Evolutionary conservation across 192 early-diverging fungal genomes (phyloP).

Genomic region (Phlyctochytrium planicorne): DNA sequence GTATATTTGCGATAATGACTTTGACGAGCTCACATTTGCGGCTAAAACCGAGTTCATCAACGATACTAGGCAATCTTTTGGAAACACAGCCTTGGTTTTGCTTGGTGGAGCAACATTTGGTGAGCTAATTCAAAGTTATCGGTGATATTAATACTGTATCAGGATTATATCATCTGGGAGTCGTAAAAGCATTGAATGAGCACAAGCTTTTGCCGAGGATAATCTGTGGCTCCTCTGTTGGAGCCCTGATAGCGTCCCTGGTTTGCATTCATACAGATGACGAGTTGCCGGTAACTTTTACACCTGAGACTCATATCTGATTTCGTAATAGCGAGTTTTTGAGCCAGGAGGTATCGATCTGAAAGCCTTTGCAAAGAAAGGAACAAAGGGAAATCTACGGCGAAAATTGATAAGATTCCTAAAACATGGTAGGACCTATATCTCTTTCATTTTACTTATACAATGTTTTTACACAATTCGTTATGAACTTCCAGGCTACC

Average conservation of each 20-base stretch:
- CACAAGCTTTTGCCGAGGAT: conserved; percentile 67
- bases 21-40: conserved; percentile 41
- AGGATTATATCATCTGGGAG: conserved; percentile 76
- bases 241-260: conserved; percentile 71
- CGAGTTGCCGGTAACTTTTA: conserved; percentile 57
- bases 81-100: conserved; percentile 69
- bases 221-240: conserved; percentile 73
- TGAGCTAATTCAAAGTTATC: conserved; percentile 16
- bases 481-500: conserved; percentile 52
- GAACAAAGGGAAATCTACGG: conserved; percentile 51
- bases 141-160: conserved; percentile 12
- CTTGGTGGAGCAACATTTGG: conserved; percentile 73
- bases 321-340: conserved; percentile 40
- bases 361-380: conserved; percentile 62
- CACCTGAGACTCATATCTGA: not conserved
- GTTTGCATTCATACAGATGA: conserved; percentile 76
- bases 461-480: too few species aligned
- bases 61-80: conserved; percentile 75
- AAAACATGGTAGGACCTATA: conserved; percentile 52
- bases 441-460: not conserved
- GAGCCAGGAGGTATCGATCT: conserved; percentile 64
- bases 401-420: conserved; percentile 67
- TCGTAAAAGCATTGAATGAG: conserved; percentile 70
- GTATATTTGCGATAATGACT: conserved; percentile 39
- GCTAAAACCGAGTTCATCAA: conserved; percentile 68